Conservation (phyloP, 768 basidiomycete genomes). For the Tulasnella sp. region DNA sequence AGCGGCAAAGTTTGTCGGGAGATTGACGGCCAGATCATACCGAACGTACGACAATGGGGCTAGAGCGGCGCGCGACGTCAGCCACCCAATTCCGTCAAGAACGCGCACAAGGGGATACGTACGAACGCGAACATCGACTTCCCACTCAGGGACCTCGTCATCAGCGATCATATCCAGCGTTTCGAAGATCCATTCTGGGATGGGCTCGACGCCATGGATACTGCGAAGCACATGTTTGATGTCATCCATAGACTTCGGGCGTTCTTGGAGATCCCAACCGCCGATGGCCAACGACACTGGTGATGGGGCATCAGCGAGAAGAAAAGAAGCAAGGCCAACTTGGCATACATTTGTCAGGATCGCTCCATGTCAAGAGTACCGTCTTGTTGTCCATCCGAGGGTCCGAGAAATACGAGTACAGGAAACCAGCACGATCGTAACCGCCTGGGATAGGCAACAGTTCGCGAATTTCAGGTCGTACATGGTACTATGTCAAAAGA, state of each 20-base stretch:
- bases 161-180: constrained; percentile 18
- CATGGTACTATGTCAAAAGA: constrained; percentile 11
- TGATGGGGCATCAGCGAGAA: neutral
- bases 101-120: neutral
- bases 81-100: neutral
- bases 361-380: constrained; percentile 6
- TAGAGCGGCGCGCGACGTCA: neutral
- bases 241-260: constrained; percentile 9
- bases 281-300: constrained; percentile 16
- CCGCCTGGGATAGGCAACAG: constrained; percentile 17
- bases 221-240: constrained; percentile 7
- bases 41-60: constrained; percentile 6
- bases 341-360: constrained; percentile 7
- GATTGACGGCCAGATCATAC: neutral
- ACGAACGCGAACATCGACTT: constrained; percentile 8
- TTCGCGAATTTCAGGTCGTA: constrained; percentile 14
- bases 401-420: constrained; percentile 12
- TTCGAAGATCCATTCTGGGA: constrained; percentile 17
- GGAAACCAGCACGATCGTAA: neutral
- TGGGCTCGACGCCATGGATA: neutral
- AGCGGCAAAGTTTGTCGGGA: constrained; percentile 10
- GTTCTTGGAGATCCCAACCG: constrained; percentile 17
- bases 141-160: constrained; percentile 3
- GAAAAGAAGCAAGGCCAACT: neutral
- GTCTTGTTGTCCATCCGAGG: constrained; percentile 7